A percentile compares a stretch with the other conserved stretches of the same genome.
Conservation (phyloP, 2,329 filamentous ascomycete species). For the Fusarium secorum region DNA sequence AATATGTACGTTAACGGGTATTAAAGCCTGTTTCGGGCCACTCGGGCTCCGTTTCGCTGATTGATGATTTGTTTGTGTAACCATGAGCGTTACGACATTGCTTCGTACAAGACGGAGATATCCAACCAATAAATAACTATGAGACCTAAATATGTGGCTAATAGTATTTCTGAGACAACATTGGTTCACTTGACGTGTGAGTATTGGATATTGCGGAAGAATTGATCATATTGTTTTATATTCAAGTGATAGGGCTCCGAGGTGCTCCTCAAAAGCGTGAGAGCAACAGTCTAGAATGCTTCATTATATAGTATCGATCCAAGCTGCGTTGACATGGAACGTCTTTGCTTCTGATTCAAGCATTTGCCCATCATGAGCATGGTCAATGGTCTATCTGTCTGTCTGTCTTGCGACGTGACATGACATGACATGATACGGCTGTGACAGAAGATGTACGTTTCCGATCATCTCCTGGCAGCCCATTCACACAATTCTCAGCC, state of each 20-base stretch:
- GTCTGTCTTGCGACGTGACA: background rate
- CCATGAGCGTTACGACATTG: background rate
- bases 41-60: background rate
- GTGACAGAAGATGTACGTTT: background rate
- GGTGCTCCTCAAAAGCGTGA: background rate
- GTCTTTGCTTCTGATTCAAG: background rate
- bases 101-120: background rate
- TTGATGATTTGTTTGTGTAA: slow-evolving; percentile 7
- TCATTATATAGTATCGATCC: background rate
- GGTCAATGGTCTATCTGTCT: background rate
- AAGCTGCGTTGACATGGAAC: background rate
- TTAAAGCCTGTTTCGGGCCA: slow-evolving; percentile 10
- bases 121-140: background rate
- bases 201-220: background rate
- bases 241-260: background rate
- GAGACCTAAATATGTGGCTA: background rate
- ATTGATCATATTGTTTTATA: background rate
- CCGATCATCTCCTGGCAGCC: background rate
- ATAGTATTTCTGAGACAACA: background rate
- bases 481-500: background rate
- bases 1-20: background rate
- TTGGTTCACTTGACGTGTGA: background rate
- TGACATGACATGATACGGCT: background rate
- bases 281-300: background rate
- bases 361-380: background rate